Evolutionary conservation across 2,329 filamentous ascomycete species (phyloP), one percentile per base, ranked within the genome.

Genomic region (Blumeriella jaapii): DNA sequence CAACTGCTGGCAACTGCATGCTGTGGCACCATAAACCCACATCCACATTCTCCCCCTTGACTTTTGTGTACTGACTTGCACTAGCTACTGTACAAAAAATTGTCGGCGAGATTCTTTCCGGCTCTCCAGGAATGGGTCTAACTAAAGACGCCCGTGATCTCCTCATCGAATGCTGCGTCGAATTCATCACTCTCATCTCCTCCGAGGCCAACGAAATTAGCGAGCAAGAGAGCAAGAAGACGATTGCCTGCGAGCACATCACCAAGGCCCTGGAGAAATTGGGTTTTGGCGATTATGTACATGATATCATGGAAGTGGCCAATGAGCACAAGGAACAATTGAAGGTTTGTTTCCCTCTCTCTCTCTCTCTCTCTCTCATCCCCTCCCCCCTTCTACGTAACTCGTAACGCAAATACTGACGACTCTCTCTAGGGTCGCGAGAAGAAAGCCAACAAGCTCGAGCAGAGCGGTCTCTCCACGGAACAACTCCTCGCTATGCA

Each of bases 221-320:
- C 9, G 91, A 98, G 59, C 94, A 94, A 61, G 91, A 98, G 55
- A 85, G 87, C 31, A 98, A 98, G 67, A 98, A 98, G 71, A 98
- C 91, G 3, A 98, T 98, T 51, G 89, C 89, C 9, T 93, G 85
- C 59, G 91, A 98, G 54, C 91, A 98, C 63, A 93, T 98, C 52
- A 93, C 89, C 55, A 89, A 89, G 55, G 91, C 91, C 1, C 71
- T 98, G 26, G 82, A 89, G 51, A 83, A 93, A 52, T 73, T 98
- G 13, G 91, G 89, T 2, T 98, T 96, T 58, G 71, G 78, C 7
- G 86, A 94, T 50, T 98, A 96, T 55, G 82, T 98, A 5, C 75
- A 80, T 11, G 82, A 87, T 40, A 84, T 98, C 9, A 63, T 86
- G 37, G 82, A 85, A 48, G 85, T 91, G 7, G 87, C 87, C 2